Evolutionary conservation across 306 rosid species (phyloP).

Genomic region (barrel medic (Medicago truncatula)): DNA sequence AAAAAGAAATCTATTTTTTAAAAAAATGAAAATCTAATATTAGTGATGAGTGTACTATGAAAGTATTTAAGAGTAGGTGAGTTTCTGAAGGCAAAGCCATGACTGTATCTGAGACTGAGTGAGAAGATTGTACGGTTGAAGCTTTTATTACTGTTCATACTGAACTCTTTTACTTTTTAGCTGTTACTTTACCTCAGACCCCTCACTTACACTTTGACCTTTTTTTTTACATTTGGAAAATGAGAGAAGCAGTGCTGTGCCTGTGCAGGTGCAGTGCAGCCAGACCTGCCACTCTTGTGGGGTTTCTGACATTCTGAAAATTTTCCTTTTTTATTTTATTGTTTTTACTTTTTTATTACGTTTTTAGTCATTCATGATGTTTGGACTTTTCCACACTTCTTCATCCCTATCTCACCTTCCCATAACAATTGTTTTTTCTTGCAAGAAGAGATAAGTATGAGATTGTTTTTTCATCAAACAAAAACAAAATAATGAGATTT

Average conservation of each 20-base stretch:
- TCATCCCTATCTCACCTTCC: no score
- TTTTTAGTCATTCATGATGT: neutral
- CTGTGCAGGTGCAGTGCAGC: neutral
- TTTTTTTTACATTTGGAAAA: slow-evolving; percentile 46
- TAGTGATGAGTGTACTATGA: neutral
- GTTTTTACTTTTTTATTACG: neutral
- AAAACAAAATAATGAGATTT: no score
- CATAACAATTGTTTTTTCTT: no score
- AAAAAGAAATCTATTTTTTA: no score
- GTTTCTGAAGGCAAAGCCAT: neutral
- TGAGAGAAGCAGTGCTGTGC: slow-evolving; percentile 26
- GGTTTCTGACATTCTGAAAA: neutral
- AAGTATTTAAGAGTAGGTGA: neutral
- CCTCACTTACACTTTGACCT: slow-evolving; percentile 62
- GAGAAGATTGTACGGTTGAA: slow-evolving; percentile 56
- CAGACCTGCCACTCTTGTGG: slow-evolving; percentile 32
- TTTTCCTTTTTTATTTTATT: neutral
- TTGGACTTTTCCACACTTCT: neutral
- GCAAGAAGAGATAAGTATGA: no score
- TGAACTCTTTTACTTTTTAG: slow-evolving; percentile 69
- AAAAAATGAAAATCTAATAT: no score
- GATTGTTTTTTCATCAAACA: no score
- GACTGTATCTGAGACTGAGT: slow-evolving; percentile 2
- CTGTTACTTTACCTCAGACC: slow-evolving; percentile 60
- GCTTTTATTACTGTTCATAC: slow-evolving; percentile 62